Evolutionary conservation across 305 asterid species (phyloP).

Genomic region (Galium porrigens): DNA sequence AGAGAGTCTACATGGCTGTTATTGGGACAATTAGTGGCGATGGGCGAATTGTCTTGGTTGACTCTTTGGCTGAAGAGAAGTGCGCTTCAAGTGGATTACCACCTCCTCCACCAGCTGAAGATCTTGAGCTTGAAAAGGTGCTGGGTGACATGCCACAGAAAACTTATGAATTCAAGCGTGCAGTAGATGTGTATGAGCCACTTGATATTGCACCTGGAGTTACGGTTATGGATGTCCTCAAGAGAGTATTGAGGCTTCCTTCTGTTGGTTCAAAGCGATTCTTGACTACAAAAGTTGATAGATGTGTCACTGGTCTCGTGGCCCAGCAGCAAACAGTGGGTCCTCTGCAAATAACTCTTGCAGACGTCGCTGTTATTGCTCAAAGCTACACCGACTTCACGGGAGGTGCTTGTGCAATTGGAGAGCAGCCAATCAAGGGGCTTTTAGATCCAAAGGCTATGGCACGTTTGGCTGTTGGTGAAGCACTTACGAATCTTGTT

Average conservation of each 20-base stretch:
- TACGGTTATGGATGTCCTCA: constrained; percentile 50
- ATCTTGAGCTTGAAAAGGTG: constrained; percentile 91
- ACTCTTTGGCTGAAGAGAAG: constrained; percentile 41
- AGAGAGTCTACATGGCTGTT: constrained; percentile 87
- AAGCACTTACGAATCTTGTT: constrained; percentile 81
- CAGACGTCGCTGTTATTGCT: constrained; percentile 89
- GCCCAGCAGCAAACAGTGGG: constrained; percentile 99
- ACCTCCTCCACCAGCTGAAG: constrained; percentile 76
- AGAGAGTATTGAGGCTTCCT: constrained; percentile 74
- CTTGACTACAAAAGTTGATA: constrained; percentile 85
- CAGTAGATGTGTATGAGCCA: constrained; percentile 38
- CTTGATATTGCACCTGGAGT: constrained; percentile 76
- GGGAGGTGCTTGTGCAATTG: constrained; percentile 77
- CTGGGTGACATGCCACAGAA: constrained; percentile 97
- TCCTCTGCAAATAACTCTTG: constrained; percentile 72
- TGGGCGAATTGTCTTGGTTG: constrained; percentile 57
- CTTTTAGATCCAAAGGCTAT: constrained; percentile 78
- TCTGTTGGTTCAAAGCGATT: constrained; percentile 84
- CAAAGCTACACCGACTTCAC: constrained; percentile 62
- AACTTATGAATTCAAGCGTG: constrained; percentile 62
- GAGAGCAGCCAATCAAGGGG: constrained; percentile 88
- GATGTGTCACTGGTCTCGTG: constrained; percentile 93
- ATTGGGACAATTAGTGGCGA: constrained; percentile 76
- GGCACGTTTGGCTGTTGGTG: constrained; percentile 85
- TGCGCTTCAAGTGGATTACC: constrained; percentile 44